phyloP scores from a whole-genome alignment of 2,329 filamentous ascomycete species.

The Colletotrichum sp. region DNA sequence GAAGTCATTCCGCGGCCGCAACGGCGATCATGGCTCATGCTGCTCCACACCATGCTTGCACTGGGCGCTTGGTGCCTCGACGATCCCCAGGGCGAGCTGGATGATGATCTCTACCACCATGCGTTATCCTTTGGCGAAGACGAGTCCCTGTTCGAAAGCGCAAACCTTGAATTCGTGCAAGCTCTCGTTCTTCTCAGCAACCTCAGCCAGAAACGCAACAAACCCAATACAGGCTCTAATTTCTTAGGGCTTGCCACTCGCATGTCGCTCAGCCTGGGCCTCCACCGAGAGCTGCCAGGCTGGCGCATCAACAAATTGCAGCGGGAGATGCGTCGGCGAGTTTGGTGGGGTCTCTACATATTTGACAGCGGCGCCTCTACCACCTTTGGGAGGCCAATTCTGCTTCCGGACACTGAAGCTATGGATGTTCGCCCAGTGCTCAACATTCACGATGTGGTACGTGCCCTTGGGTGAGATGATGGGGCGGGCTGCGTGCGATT shows the following conservation, averaged over 20 bases:
- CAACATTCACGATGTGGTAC: slow-evolving; percentile 30
- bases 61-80: slow-evolving; percentile 38
- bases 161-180: slow-evolving; percentile 34
- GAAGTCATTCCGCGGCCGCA: slow-evolving; percentile 31
- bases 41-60: slow-evolving; percentile 40
- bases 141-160: slow-evolving; percentile 34
- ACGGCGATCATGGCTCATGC: slow-evolving; percentile 34
- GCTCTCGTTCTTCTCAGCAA: slow-evolving; percentile 36
- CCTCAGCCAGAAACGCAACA: slow-evolving; percentile 50
- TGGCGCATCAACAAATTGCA: slow-evolving; percentile 26
- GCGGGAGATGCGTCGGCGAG: slow-evolving; percentile 40
- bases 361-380: slow-evolving; percentile 51
- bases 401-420: slow-evolving; percentile 27
- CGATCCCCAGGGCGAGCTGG: slow-evolving; percentile 27
- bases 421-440: slow-evolving; percentile 32
- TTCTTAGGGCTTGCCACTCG: slow-evolving; percentile 49
- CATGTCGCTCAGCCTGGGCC: slow-evolving; percentile 50
- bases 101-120: slow-evolving; percentile 32
- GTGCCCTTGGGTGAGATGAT: not conserved
- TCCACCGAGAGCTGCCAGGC: slow-evolving; percentile 45
- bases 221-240: slow-evolving; percentile 53
- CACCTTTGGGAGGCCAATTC: slow-evolving; percentile 39
- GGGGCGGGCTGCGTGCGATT: not conserved
- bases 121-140: slow-evolving; percentile 30
- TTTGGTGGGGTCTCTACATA: slow-evolving; percentile 48